Base-by-base conservation (phyloP, 495 filamentous ascomycete genomes). In the Tetracladium marchalianum region DNA sequence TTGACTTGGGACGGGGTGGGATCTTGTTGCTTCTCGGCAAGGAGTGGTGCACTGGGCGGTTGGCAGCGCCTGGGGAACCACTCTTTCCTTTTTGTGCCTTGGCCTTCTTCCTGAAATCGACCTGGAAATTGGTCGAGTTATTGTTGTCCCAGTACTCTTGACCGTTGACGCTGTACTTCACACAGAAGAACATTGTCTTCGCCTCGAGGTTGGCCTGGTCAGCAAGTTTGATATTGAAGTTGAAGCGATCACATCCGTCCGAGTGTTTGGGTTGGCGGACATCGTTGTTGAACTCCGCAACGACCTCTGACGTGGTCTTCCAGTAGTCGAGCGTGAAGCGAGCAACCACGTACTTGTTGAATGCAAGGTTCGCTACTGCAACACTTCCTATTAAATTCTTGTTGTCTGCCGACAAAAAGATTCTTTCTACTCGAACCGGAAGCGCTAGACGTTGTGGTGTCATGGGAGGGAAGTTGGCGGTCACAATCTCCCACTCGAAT, bases 61-160 rank as follows among this genome's bases (percentile, higher is more conserved):
- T 62, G 32, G 70, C 62, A 31, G 69, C 61, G 5, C 73, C 66
- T 49, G 73, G 67, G 9, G 59, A 57, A 41, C 64, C 67, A 42
- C 67, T 67, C 61, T 75, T 75, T 47, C 75, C 76, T 41, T 75
- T 72, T 46, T 73, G 67, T 11, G 73, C 62, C 39, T 80, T 73
- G 35, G 67, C 53, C 65, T 84, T 88, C 69, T 88, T 93, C 37
- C 70, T 68, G 67, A 98, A 98, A 59, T 94, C 88, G 43, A 95
- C 76, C 55, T 94, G 88, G 63, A 88, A 97, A 63, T 98, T 95
- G 60, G 77, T 73, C 11, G 68, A 68, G 47, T 73, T 63, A 59
- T 98, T 97, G 69, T 90, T 98, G 67, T 98, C 93, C 92, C 92
- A 98, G 59, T 80, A 83, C 53, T 96, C 90, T 52, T 85, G 77